phyloP scores from a whole-genome alignment of 1,284 basidiomycete species.

The Gymnopus androsaceus region DNA sequence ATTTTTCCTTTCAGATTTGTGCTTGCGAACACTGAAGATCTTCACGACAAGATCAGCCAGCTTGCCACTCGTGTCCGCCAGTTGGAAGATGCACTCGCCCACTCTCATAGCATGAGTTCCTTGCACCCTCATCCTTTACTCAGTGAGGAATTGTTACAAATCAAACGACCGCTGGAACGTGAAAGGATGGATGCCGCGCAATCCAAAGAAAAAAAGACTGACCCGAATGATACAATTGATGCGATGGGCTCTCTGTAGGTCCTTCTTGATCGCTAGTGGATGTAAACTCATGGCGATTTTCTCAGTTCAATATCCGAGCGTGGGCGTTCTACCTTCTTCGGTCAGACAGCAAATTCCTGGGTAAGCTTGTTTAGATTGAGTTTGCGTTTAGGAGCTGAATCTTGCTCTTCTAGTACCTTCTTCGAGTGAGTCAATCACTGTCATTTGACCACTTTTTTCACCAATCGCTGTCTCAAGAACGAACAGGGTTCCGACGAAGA shows the following conservation, averaged over 20 bases:
- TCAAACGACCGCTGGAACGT: constrained; percentile 66
- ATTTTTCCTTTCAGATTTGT: constrained; percentile 50
- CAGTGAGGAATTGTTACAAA: constrained; percentile 57
- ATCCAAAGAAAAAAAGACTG: constrained; percentile 46
- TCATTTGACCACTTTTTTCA: not conserved
- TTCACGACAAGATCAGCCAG: constrained; percentile 66
- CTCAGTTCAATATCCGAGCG: constrained; percentile 59
- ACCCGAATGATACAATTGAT: constrained; percentile 49
- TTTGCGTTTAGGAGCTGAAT: constrained; percentile 8
- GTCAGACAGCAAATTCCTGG: constrained; percentile 66
- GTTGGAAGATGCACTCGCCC: constrained; percentile 62
- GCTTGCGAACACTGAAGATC: constrained; percentile 64
- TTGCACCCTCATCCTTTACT: constrained; percentile 56
- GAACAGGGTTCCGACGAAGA: constrained; percentile 58
- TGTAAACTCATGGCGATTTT: constrained; percentile 9
- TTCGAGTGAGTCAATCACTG: constrained; percentile 30
- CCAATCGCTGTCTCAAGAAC: constrained; percentile 41
- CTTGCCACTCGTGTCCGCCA: constrained; percentile 61
- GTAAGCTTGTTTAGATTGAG: constrained; percentile 39
- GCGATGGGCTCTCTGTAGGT: constrained; percentile 66
- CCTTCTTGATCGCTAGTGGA: constrained; percentile 13
- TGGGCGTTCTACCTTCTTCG: constrained; percentile 65
- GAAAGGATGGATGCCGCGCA: constrained; percentile 44
- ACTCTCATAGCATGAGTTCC: constrained; percentile 49
- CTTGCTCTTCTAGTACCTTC: constrained; percentile 32